Percentiles rank a stretch among this genome's conserved stretches.
phyloP scores from a whole-genome alignment of 306 rosid genomes.

The Lathyrus aphaca region DNA sequence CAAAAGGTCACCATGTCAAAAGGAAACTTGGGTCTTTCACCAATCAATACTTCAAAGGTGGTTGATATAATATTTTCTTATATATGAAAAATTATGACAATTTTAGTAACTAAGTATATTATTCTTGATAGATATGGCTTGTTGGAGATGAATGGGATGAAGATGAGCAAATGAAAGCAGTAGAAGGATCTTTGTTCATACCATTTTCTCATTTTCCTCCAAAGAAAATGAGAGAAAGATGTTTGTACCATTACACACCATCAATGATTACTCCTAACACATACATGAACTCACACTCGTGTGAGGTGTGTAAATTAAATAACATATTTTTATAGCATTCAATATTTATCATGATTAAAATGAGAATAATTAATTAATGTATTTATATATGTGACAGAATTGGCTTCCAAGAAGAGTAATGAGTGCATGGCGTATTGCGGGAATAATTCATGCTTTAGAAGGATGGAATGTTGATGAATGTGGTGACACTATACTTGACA shows the following conservation, averaged over 20 bases:
- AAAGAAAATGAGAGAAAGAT: conserved; percentile 52
- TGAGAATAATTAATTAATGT: not conserved
- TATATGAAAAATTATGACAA: not conserved
- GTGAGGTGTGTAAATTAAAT: conserved; percentile 56
- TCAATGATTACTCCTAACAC: conserved; percentile 58
- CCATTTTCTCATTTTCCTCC: conserved; percentile 75
- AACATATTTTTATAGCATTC: not conserved
- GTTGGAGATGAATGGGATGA: conserved; percentile 64
- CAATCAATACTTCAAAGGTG: conserved; percentile 42
- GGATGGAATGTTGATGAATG: conserved; percentile 62
- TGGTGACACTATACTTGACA: conserved; percentile 36
- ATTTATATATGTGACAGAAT: conserved; percentile 25
- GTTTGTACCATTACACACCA: conserved; percentile 64
- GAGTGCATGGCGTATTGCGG: conserved; percentile 71
- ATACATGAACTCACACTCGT: conserved; percentile 55
- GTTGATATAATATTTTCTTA: conserved; percentile 24
- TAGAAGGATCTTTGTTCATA: conserved; percentile 60
- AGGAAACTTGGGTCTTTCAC: conserved; percentile 39
- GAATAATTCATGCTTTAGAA: conserved; percentile 60
- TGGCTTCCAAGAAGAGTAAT: conserved; percentile 71
- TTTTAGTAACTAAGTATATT: not conserved
- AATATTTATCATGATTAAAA: not conserved
- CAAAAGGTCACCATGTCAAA: conserved; percentile 1
- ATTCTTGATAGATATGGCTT: conserved; percentile 14
- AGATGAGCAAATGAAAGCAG: conserved; percentile 59